A percentile compares a stretch with the other conserved stretches of the same genome.
These are phyloP conservation scores for Amyloporia xantha DNA, from an alignment of 768 basidiomycete genomes.

Conservation along the genomic window DNA sequence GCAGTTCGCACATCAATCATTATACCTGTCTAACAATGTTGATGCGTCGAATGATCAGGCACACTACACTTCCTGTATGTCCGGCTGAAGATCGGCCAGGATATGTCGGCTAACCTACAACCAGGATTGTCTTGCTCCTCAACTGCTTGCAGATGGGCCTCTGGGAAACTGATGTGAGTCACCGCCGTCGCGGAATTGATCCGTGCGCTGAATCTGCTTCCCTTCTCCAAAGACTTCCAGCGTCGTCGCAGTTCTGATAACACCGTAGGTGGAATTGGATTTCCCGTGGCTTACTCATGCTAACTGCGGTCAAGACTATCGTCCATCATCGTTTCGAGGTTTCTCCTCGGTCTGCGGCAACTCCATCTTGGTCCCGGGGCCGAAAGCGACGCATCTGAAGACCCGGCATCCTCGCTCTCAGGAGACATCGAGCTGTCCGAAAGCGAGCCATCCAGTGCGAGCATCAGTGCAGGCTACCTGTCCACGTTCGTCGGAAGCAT, in stretches of 20 bases:
- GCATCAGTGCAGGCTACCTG: background rate
- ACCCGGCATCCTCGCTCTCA: background rate
- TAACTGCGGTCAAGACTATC: background rate
- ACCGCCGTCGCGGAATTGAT: background rate
- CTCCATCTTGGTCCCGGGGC: background rate
- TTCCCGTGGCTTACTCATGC: background rate
- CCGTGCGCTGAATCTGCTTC: background rate
- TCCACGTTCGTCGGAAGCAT: background rate
- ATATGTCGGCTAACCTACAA: background rate
- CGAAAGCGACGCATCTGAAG: background rate
- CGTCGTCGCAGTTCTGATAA: background rate
- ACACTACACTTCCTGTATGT: constrained; percentile 10
- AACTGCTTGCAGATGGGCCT: background rate
- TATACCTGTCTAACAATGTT: too few relatives aligned
- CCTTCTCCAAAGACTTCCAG: background rate
- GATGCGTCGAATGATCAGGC: constrained; percentile 3
- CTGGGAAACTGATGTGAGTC: background rate
- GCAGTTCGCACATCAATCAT: too few relatives aligned
- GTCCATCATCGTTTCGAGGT: background rate
- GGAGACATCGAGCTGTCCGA: background rate
- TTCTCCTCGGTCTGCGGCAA: background rate
- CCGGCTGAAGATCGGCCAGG: too few relatives aligned
- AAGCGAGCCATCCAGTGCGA: background rate
- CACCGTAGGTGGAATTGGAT: background rate
- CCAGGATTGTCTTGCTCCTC: background rate